phyloP scores from a whole-genome alignment of 495 filamentous ascomycete genomes.

The Penicillium soppii region DNA sequence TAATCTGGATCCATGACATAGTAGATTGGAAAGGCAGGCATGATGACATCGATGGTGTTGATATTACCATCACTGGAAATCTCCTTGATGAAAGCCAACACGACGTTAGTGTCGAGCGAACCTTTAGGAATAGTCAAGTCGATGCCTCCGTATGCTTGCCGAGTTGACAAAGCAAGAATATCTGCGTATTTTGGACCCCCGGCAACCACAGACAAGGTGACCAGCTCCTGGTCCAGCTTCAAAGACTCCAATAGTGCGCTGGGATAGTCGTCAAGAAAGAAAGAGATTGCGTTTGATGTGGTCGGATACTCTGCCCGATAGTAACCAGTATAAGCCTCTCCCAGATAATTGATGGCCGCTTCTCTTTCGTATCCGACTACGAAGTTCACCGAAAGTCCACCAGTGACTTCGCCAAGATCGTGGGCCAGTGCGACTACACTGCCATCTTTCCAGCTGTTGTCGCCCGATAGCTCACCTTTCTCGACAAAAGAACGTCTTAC shows the following conservation, averaged over 20 bases:
- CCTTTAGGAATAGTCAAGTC: slow-evolving; percentile 45
- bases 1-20: slow-evolving; percentile 49
- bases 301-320: slow-evolving; percentile 37
- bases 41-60: slow-evolving; percentile 55
- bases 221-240: slow-evolving; percentile 34
- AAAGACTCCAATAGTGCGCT: slow-evolving; percentile 34
- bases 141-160: slow-evolving; percentile 51
- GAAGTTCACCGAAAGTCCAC: slow-evolving; percentile 38
- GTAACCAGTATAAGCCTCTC: slow-evolving; percentile 43
- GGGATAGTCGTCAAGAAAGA: slow-evolving; percentile 47
- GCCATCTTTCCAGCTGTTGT: slow-evolving; percentile 25
- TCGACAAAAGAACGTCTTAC: slow-evolving; percentile 26
- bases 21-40: slow-evolving; percentile 50
- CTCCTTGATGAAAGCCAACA: slow-evolving; percentile 53
- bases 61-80: slow-evolving; percentile 53
- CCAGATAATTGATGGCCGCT: slow-evolving; percentile 48
- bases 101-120: slow-evolving; percentile 40
- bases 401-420: slow-evolving; percentile 37
- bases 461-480: slow-evolving; percentile 18
- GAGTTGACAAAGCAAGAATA: slow-evolving; percentile 44
- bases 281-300: slow-evolving; percentile 31
- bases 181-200: slow-evolving; percentile 47
- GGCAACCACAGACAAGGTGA: slow-evolving; percentile 22
- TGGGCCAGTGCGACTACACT: slow-evolving; percentile 42
- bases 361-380: slow-evolving; percentile 48